phyloP scores from a whole-genome alignment of 2,329 filamentous ascomycete genomes.

The Endocalyx cinctus region DNA sequence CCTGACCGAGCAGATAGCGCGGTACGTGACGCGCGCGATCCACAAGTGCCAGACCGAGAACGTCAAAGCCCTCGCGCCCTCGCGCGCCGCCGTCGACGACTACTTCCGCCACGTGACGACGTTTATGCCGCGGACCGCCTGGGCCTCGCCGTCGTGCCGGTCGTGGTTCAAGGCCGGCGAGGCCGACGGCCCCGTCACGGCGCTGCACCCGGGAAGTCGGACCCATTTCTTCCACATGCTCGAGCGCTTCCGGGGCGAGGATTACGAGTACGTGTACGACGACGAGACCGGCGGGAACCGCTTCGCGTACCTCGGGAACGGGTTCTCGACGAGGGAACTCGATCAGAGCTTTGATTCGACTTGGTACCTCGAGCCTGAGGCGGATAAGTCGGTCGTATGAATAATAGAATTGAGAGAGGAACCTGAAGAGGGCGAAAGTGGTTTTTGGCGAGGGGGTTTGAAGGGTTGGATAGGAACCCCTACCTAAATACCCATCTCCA shows the following conservation, averaged over 20 bases:
- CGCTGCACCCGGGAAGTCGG: constrained; percentile 46
- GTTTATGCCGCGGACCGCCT: constrained; percentile 52
- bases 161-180: constrained; percentile 49
- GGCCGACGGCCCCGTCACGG: constrained; percentile 40
- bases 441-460: no score
- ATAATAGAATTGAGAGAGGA: no score
- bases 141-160: constrained; percentile 40
- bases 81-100: constrained; percentile 42
- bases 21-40: constrained; percentile 45
- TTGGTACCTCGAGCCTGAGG: constrained; percentile 37
- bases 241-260: constrained; percentile 44
- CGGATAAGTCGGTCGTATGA: no score
- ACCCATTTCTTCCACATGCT: constrained; percentile 52
- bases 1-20: constrained; percentile 46
- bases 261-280: constrained; percentile 48
- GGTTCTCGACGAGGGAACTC: constrained; percentile 44
- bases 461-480: no score
- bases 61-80: constrained; percentile 42
- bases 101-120: constrained; percentile 43
- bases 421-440: no score
- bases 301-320: constrained; percentile 50
- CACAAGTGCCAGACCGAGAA: constrained; percentile 46
- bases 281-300: constrained; percentile 32
- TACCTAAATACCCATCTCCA: no score
- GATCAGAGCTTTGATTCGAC: constrained; percentile 32